Evolutionary conservation across 768 basidiomycete species (phyloP).

Genomic region (Rhizopogon sp.): DNA sequence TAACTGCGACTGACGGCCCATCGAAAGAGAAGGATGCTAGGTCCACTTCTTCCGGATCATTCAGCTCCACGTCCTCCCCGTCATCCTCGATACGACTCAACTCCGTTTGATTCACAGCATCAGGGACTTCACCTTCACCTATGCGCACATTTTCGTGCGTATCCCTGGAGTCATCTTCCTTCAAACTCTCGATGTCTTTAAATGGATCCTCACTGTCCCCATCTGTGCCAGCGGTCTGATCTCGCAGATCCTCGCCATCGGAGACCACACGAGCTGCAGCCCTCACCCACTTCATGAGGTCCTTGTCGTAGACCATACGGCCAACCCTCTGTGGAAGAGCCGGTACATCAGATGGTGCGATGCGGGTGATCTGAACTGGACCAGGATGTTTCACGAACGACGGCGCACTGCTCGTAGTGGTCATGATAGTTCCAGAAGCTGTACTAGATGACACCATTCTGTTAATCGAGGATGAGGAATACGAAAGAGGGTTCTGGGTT

Average conservation of each 20-base stretch:
- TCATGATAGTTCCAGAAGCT: conserved; percentile 57
- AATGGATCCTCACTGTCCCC: conserved; percentile 85
- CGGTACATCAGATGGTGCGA: conserved; percentile 76
- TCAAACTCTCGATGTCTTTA: conserved; percentile 83
- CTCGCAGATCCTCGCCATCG: conserved; percentile 23
- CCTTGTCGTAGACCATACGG: conserved; percentile 82
- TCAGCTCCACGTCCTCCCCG: conserved; percentile 33
- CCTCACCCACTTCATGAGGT: conserved; percentile 83
- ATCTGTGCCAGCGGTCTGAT: conserved; percentile 27
- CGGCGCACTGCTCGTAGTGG: conserved; percentile 66
- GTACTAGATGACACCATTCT: conserved; percentile 91
- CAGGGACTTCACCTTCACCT: conserved; percentile 1
- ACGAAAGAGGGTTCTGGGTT: conserved; percentile 25
- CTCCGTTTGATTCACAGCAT: conserved; percentile 11
- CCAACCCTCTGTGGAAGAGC: conserved; percentile 74
- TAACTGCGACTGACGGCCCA: conserved; percentile 46
- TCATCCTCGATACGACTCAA: conserved; percentile 42
- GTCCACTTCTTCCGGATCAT: conserved; percentile 64
- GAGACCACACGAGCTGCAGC: conserved; percentile 35
- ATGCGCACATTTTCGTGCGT: conserved; percentile 1
- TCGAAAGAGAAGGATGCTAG: conserved; percentile 73
- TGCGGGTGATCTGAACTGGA: conserved; percentile 72
- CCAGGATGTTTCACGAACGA: conserved; percentile 86
- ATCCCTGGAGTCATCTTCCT: conserved; percentile 48
- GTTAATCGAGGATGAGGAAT: conserved; percentile 55